A percentile compares a stretch with the other conserved stretches of the same genome.
Conservation (phyloP, 75 land plant genomes). For the Pinus tabuliformis region DNA sequence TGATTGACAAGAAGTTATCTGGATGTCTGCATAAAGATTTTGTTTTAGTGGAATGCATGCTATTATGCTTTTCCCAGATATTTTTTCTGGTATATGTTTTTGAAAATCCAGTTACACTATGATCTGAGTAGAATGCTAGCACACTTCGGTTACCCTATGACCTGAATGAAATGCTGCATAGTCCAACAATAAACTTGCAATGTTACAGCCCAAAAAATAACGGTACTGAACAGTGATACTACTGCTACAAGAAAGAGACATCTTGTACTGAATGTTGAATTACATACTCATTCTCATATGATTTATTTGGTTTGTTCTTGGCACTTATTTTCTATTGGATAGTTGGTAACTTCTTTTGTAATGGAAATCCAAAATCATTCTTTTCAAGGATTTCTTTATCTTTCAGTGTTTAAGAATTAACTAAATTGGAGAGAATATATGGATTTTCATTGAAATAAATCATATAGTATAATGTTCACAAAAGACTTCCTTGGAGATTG, state of each 20-base stretch:
- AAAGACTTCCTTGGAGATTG: too few species aligned
- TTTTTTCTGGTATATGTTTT: neutral
- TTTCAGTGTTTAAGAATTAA: too few species aligned
- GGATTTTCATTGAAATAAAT: too few species aligned
- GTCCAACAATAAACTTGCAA: neutral
- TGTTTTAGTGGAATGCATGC: neutral
- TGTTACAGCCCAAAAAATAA: neutral
- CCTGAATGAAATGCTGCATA: slow-evolving; percentile 2
- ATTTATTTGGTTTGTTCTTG: neutral
- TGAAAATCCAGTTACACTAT: neutral
- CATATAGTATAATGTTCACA: too few species aligned
- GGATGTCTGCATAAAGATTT: neutral
- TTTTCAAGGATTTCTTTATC: neutral
- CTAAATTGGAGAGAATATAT: too few species aligned
- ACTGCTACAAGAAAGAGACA: neutral
- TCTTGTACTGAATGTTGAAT: neutral
- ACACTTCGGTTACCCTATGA: neutral
- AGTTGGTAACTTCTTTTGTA: neutral
- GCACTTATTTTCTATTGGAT: neutral
- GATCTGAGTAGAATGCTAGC: neutral
- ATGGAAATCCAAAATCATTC: neutral
- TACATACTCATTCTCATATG: neutral
- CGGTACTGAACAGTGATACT: neutral
- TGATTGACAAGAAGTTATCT: slow-evolving; percentile 2
- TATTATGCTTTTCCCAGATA: neutral